Base-by-base conservation (phyloP, 805 yeast genomes). In the Kuraishia ogatae region DNA sequence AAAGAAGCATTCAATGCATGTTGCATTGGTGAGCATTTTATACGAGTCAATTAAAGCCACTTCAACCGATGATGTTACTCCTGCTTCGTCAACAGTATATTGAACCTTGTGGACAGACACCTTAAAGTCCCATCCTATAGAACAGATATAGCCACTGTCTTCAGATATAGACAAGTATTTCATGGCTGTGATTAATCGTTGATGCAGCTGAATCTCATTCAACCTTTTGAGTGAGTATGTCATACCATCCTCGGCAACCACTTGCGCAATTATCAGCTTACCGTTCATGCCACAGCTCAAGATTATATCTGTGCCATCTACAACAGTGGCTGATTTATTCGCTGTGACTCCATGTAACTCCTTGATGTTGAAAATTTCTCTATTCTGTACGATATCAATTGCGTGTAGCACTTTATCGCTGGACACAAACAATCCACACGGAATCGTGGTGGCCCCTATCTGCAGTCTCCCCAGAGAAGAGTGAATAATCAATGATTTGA, bases 81-180 rank as follows among this genome's bases (percentile, higher is more conserved):
- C 60, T 1, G 62, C 57, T 7, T 60, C 57, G 2, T 11, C 43
- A 35, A 35, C 17, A 3, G n/a, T 15, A 17, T 35, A 35, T 15
- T 35, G n/a, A 2, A 77, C 52, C 54, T 63, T 60, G 54, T 76
- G 67, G 43, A 77, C 63, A 51, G 69, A 73, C 2, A 84, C 54
- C 22, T 62, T 64, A 53, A 72, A 68, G 66, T 86, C 92, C 78
- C 85, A 78, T 2, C 91, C 89, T 58, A 81, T 69, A 1, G 87
- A 77, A 11, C 78, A 71, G 21, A 85, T 60, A 59, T 72, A 76
- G 20, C 71, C 70, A 3, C 62, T 54, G 1, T 51, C 39, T 1
- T 53, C 39, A 35, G 51, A 57, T 3, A 58, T 48, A 4, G 56
- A 46, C 2, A 62, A 49, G 29, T 62, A 63, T 15, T 60, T 58